Conservation (phyloP, 768 basidiomycete species). For the Mycena polygramma region DNA sequence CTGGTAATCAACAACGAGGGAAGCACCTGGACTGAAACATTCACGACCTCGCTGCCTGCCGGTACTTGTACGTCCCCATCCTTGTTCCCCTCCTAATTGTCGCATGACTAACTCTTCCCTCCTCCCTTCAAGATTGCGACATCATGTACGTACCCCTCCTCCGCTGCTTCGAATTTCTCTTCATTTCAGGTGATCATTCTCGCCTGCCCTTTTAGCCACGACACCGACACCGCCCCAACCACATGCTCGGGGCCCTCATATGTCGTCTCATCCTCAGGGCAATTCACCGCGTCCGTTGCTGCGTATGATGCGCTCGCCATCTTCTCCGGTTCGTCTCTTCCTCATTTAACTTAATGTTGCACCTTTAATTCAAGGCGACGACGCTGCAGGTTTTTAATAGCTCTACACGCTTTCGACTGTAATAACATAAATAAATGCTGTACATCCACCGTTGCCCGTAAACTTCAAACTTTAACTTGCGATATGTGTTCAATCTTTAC, state of each 20-base stretch:
- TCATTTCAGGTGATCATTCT: background rate
- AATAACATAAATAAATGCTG: conserved; percentile 7
- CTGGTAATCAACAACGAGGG: conserved; percentile 62
- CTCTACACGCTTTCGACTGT: conserved; percentile 9
- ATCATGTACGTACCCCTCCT: conserved; percentile 19
- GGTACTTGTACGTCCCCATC: conserved; percentile 31
- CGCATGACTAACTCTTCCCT: conserved; percentile 12
- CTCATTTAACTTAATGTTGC: conserved; percentile 11
- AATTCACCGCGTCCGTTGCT: conserved; percentile 30
- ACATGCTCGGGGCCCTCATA: conserved; percentile 30
- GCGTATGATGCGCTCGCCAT: conserved; percentile 30
- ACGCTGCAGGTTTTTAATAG: conserved; percentile 23
- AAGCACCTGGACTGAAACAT: conserved; percentile 52
- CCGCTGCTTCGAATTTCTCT: conserved; percentile 9
- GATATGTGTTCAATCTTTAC: no score
- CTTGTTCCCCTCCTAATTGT: background rate
- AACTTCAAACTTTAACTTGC: no score
- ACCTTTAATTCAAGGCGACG: conserved; percentile 18
- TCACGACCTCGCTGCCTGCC: conserved; percentile 46
- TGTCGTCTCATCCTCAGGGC: conserved; percentile 23
- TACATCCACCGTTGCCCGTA: conserved; percentile 19
- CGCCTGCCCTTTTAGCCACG: conserved; percentile 17
- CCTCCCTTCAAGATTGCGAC: conserved; percentile 25
- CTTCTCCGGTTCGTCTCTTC: conserved; percentile 23
- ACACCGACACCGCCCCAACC: conserved; percentile 23